Percentiles rank a stretch among this genome's conserved stretches.
Conservation (phyloP, 2,329 filamentous ascomycete species). For the Berkeleyomyces rouxiae region DNA sequence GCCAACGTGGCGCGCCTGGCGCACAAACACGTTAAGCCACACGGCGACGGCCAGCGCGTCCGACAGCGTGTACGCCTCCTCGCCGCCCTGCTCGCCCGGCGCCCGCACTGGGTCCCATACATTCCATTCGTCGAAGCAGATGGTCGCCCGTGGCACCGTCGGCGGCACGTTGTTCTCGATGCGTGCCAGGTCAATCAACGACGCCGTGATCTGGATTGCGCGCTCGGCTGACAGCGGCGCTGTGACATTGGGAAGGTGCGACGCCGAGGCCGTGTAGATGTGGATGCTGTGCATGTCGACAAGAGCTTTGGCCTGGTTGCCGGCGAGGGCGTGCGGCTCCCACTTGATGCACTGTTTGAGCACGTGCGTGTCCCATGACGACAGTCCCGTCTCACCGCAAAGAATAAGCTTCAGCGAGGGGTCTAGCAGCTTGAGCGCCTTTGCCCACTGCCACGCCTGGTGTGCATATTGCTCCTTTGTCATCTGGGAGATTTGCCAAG, state of each 20-base stretch:
- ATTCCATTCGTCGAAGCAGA: constrained; percentile 79
- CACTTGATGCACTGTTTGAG: constrained; percentile 47
- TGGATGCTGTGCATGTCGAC: constrained; percentile 75
- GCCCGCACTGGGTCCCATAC: constrained; percentile 62
- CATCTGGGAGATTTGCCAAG: constrained; percentile 51
- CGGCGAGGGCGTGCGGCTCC: constrained; percentile 21
- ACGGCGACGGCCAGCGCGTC: constrained; percentile 60
- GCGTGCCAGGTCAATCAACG: constrained; percentile 55
- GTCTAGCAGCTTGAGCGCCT: constrained; percentile 55
- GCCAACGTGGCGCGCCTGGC: constrained; percentile 51
- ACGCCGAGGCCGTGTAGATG: constrained; percentile 49
- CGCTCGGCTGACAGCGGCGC: constrained; percentile 56
- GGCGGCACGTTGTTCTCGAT: constrained; percentile 49
- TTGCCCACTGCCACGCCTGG: constrained; percentile 54
- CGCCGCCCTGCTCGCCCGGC: constrained; percentile 53
- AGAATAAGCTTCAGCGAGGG: constrained; percentile 53
- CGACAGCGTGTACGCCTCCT: constrained; percentile 56
- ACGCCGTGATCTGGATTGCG: constrained; percentile 52
- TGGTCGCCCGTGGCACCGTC: constrained; percentile 44
- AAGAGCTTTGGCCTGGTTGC: constrained; percentile 24
- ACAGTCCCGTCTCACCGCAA: constrained; percentile 54
- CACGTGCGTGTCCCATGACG: constrained; percentile 57
- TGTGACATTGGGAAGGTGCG: constrained; percentile 26
- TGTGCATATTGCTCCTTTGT: constrained; percentile 54
- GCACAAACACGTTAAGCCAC: constrained; percentile 62